Conservation (phyloP, 202 grass and related monocot genomes). For the Hordeum pubiflorum region DNA sequence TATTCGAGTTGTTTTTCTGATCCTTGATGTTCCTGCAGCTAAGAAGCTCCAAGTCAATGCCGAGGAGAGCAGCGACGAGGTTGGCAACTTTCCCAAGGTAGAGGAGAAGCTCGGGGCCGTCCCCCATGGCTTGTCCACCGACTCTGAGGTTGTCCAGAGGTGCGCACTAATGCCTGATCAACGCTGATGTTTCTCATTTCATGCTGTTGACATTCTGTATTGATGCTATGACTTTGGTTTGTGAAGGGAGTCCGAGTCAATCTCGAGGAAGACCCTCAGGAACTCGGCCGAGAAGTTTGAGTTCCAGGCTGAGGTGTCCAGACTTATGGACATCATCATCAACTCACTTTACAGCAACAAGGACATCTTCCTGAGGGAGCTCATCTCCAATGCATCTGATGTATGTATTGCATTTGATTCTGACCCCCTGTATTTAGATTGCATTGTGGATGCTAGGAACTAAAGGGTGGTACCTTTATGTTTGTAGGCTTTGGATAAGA, state of each 20-base stretch:
- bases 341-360: constrained; percentile 99
- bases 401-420: constrained; percentile 22
- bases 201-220: background rate
- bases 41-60: constrained; percentile 79
- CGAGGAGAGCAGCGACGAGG: constrained; percentile 71
- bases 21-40: constrained; percentile 27
- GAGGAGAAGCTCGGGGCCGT: constrained; percentile 88
- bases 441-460: background rate
- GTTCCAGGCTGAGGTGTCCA: constrained; percentile 98
- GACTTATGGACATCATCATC: constrained; percentile 98
- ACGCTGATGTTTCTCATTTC: background rate
- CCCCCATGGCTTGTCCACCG: constrained; percentile 78
- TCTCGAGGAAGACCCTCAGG: constrained; percentile 86
- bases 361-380: constrained; percentile 95
- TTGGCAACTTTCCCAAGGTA: constrained; percentile 69
- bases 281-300: constrained; percentile 84
- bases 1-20: background rate
- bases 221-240: background rate
- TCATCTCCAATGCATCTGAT: constrained; percentile 98
- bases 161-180: background rate
- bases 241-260: constrained; percentile 83
- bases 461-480: background rate
- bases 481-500: constrained; percentile 88
- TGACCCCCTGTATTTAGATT: background rate
- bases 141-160: constrained; percentile 80